phyloP scores from a whole-genome alignment of 805 yeast species.

The Lachancea waltii region DNA sequence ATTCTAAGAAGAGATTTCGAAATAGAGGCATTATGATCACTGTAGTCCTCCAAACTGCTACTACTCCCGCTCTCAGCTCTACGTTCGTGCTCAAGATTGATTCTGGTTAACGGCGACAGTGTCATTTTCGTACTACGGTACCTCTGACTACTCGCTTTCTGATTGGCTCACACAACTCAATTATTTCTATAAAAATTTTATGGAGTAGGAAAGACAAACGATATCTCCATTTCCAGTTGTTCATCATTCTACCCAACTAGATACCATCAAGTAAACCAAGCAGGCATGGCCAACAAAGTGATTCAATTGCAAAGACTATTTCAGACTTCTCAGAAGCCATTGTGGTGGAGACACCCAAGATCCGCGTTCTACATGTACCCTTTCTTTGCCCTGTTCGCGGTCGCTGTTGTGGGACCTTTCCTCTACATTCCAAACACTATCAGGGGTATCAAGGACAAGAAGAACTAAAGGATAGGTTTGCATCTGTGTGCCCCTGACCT shows the following conservation, averaged over 20 bases:
- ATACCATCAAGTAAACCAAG: no score
- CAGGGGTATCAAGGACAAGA: slow-evolving; percentile 54
- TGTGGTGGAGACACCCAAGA: slow-evolving; percentile 58
- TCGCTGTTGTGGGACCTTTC: slow-evolving; percentile 59
- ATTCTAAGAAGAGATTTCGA: no score
- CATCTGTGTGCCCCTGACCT: not conserved
- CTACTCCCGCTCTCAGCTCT: no score
- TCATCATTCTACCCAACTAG: not conserved
- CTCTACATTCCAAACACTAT: slow-evolving; percentile 69
- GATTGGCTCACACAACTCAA: slow-evolving; percentile 1
- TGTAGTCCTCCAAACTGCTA: no score
- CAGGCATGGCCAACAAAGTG: slow-evolving; percentile 36
- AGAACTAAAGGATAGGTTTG: slow-evolving; percentile 6
- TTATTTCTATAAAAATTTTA: slow-evolving; percentile 1
- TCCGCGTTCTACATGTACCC: slow-evolving; percentile 71
- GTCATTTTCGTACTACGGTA: not conserved
- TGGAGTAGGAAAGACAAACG: not conserved
- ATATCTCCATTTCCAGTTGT: not conserved
- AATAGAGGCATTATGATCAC: no score
- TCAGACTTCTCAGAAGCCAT: slow-evolving; percentile 52
- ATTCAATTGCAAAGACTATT: slow-evolving; percentile 53
- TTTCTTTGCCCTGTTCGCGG: slow-evolving; percentile 66
- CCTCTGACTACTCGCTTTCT: not conserved
- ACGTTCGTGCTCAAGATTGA: not conserved
- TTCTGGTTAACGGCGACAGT: not conserved